A percentile compares a stretch with the other conserved stretches of the same genome.
Evolutionary conservation across 1,139 yeast species (phyloP).

Genomic region (Pneumocystis sp.): DNA sequence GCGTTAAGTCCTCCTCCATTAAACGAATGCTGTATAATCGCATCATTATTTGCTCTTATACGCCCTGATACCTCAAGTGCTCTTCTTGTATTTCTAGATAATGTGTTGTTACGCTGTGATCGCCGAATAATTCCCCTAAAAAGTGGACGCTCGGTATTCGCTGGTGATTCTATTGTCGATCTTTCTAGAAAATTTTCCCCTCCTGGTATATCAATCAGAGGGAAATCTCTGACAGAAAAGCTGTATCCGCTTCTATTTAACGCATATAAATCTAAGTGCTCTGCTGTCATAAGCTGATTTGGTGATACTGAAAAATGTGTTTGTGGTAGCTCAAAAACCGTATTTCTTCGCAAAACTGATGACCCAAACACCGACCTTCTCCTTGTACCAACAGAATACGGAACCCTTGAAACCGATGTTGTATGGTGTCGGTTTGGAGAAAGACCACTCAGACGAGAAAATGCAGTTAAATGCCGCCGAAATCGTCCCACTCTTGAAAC

Average conservation of each 20-base stretch:
- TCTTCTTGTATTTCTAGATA: neutral
- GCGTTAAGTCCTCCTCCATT: neutral
- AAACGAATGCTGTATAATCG: neutral
- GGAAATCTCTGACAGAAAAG: neutral
- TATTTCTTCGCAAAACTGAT: neutral
- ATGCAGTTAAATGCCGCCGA: neutral
- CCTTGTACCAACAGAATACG: neutral
- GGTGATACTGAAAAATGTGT: neutral
- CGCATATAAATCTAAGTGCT: neutral
- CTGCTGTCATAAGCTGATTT: neutral
- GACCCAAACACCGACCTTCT: neutral
- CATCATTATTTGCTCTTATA: neutral
- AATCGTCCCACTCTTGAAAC: neutral
- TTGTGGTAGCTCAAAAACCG: neutral
- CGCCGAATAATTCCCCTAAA: neutral
- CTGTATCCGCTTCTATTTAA: neutral
- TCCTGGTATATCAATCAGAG: neutral
- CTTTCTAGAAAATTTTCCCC: neutral
- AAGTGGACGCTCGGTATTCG: neutral
- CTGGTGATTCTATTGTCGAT: neutral
- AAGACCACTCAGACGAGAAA: neutral
- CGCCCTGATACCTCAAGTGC: neutral
- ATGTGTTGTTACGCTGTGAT: neutral
- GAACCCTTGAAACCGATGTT: neutral
- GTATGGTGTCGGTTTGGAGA: neutral